Percentiles rank a stretch among this genome's conserved stretches.
phyloP scores from a whole-genome alignment of 257 asterid species.

The Thymus mandschuricus region DNA sequence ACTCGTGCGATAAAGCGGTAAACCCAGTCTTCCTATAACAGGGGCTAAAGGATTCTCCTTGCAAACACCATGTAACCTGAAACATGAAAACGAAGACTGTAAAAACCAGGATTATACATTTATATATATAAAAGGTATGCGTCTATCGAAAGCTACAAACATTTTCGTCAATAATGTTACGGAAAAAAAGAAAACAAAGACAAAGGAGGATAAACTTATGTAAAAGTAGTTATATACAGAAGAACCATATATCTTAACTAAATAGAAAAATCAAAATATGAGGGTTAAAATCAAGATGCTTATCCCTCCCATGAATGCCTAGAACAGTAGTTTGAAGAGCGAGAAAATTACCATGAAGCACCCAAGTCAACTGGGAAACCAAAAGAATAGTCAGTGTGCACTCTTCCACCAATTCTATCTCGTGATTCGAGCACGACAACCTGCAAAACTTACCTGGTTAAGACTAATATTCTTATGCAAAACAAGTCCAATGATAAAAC shows the following conservation, averaged over 20 bases:
- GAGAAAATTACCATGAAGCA: conserved; percentile 79
- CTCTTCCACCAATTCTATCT: conserved; percentile 95
- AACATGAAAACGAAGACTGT: conserved; percentile 24
- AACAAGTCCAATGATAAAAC: neutral
- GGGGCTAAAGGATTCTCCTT: conserved; percentile 90
- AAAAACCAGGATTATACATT: neutral
- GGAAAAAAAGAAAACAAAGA: neutral
- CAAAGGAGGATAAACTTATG: neutral
- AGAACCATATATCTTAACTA: neutral
- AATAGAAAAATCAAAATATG: neutral
- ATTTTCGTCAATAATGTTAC: neutral
- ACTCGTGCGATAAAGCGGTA: conserved; percentile 92
- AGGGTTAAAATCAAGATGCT: neutral
- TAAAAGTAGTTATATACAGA: neutral
- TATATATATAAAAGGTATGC: no score
- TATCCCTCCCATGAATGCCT: neutral
- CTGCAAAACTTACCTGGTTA: conserved; percentile 42
- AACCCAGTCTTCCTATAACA: conserved; percentile 80
- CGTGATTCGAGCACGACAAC: conserved; percentile 87
- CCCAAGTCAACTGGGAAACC: conserved; percentile 99
- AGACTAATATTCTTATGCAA: conserved; percentile 22
- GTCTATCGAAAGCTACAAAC: neutral
- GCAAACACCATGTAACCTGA: conserved; percentile 95
- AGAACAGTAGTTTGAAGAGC: neutral
- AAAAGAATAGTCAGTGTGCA: conserved; percentile 87